Percentiles rank a stretch among this genome's conserved stretches.
Conservation (phyloP, 176 grass and related monocot species). For the Avena sativa region DNA sequence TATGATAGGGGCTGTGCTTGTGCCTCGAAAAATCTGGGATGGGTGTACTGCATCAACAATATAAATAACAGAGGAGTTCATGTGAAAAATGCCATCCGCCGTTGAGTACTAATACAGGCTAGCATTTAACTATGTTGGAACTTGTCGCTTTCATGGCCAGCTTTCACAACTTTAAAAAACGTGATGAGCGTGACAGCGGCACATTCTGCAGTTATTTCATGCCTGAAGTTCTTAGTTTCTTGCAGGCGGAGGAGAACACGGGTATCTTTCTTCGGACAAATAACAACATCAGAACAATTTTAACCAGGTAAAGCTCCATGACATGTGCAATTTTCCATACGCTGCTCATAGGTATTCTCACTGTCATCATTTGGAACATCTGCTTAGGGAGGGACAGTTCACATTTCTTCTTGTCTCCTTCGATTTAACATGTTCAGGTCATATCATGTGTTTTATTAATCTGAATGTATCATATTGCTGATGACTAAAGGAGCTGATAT, state of each 20-base stretch:
- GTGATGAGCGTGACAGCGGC: neutral
- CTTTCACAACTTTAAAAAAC: neutral
- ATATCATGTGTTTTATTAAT: neutral
- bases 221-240: slow-evolving; percentile 43
- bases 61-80: neutral
- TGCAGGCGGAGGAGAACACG: slow-evolving; percentile 62
- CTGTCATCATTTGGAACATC: neutral
- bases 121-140: slow-evolving; percentile 34
- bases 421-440: neutral
- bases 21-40: slow-evolving; percentile 9
- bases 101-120: neutral
- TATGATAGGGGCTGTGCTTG: neutral
- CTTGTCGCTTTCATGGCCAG: slow-evolving; percentile 28
- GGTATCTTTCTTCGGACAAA: slow-evolving; percentile 71
- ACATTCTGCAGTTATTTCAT: slow-evolving; percentile 28
- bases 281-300: slow-evolving; percentile 78
- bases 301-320: slow-evolving; percentile 63
- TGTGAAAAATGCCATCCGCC: neutral
- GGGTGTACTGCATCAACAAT: neutral
- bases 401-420: neutral
- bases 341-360: neutral
- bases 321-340: neutral
- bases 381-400: neutral
- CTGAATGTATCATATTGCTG: neutral
- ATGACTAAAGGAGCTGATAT: neutral